A percentile compares a stretch with the other conserved stretches of the same genome.
Conservation (phyloP, 208 protist species). For the Acanthamoeba divionensis region DNA sequence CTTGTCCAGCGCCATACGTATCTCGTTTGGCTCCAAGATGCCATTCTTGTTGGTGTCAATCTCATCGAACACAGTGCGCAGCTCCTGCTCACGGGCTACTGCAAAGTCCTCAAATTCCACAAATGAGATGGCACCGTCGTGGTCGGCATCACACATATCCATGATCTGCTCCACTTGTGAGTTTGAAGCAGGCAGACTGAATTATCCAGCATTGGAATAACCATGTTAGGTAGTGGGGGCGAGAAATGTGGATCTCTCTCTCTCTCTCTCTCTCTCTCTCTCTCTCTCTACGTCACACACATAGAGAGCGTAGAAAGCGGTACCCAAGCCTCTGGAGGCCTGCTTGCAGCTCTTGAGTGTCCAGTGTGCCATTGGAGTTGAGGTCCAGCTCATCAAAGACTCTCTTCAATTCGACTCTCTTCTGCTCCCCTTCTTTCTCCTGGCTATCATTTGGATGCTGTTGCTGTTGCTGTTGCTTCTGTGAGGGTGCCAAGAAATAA, state of each 20-base stretch:
- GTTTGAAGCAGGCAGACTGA: neutral
- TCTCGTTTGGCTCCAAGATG: slow-evolving; percentile 8
- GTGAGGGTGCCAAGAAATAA: no score
- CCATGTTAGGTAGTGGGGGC: no score
- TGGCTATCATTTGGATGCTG: no score
- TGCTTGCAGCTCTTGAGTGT: slow-evolving; percentile 21
- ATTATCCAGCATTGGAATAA: no score
- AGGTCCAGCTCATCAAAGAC: slow-evolving; percentile 46
- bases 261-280: no score
- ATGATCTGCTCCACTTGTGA: slow-evolving; percentile 30
- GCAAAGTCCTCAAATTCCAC: slow-evolving; percentile 38
- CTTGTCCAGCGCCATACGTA: slow-evolving; percentile 7
- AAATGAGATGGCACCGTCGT: slow-evolving; percentile 16
- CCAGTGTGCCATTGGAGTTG: slow-evolving; percentile 18
- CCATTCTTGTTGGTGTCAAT: slow-evolving; percentile 34
- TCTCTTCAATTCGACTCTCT: no score
- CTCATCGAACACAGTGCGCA: slow-evolving; percentile 11
- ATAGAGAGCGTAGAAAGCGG: no score
- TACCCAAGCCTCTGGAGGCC: slow-evolving; percentile 16
- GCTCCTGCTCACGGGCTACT: neutral
- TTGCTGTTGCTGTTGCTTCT: no score
- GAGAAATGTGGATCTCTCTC: no score
- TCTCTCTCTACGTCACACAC: no score
- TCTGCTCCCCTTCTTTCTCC: no score
- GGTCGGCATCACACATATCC: neutral